Percentiles rank a stretch among this genome's conserved stretches.
Conservation (phyloP, 495 filamentous ascomycete species). For the Neurospora sp. region DNA sequence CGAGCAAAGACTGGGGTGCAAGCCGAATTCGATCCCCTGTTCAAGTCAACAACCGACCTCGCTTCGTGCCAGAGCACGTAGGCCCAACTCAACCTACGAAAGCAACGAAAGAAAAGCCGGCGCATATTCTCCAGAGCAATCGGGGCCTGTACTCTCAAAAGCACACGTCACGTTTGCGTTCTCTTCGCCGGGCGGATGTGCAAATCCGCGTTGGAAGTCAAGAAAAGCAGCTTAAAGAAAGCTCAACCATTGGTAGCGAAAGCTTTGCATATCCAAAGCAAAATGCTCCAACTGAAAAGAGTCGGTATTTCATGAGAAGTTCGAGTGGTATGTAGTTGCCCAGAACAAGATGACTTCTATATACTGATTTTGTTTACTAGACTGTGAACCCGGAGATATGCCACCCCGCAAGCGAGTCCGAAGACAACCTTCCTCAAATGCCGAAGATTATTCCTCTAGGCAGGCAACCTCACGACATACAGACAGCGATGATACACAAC, state of each 20-base stretch:
- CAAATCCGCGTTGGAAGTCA: constrained; percentile 30
- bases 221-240: constrained; percentile 18
- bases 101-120: background rate
- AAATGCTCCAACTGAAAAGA: background rate
- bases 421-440: background rate
- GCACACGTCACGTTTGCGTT: background rate
- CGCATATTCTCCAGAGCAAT: constrained; percentile 1
- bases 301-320: background rate
- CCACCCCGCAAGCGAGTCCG: background rate
- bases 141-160: background rate
- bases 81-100: background rate
- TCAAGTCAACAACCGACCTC: background rate
- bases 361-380: background rate
- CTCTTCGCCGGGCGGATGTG: constrained; percentile 9
- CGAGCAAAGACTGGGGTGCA: constrained; percentile 12
- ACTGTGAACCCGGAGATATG: background rate
- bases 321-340: background rate
- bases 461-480: background rate
- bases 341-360: background rate
- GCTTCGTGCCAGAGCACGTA: background rate
- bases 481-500: constrained; percentile 3
- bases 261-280: background rate
- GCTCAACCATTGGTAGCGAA: constrained; percentile 3
- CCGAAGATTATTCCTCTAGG: background rate
- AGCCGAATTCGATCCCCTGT: background rate